A percentile compares a stretch with the other conserved stretches of the same genome.
These are phyloP conservation scores for Zoysia japonica DNA, from an alignment of 176 grass and related monocot species.

Conservation along the genomic window DNA sequence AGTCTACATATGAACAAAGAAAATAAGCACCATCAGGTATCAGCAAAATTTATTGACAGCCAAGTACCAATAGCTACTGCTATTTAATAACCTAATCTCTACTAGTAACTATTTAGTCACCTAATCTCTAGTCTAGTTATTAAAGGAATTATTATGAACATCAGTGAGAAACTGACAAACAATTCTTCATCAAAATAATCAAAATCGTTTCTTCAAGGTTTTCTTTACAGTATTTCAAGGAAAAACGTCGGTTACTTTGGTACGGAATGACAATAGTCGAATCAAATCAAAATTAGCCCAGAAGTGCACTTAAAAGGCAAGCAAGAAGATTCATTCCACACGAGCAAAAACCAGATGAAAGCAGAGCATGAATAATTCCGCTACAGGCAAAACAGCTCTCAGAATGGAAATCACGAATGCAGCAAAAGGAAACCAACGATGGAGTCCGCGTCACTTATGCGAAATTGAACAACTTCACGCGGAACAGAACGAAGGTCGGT, in stretches of 20 bases:
- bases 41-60: too few relatives aligned
- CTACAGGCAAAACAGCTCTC: constrained; percentile 6
- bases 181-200: constrained; percentile 4
- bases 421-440: constrained; percentile 5
- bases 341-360: neutral
- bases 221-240: neutral
- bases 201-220: neutral
- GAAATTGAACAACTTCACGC: neutral
- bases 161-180: neutral
- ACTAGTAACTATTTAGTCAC: neutral
- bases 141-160: constrained; percentile 1
- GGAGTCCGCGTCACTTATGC: neutral
- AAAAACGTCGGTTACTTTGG: neutral
- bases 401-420: neutral
- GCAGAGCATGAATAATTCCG: neutral
- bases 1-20: neutral
- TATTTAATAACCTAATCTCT: constrained; percentile 10
- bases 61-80: constrained; percentile 15
- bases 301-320: neutral
- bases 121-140: constrained; percentile 20
- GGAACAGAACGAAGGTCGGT: neutral
- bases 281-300: neutral
- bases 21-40: constrained; percentile 5
- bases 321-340: too few relatives aligned
- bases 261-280: neutral